These are phyloP conservation scores for Chlorociboria aeruginascens DNA, from an alignment of 495 filamentous ascomycete species.

Conservation along the genomic window DNA sequence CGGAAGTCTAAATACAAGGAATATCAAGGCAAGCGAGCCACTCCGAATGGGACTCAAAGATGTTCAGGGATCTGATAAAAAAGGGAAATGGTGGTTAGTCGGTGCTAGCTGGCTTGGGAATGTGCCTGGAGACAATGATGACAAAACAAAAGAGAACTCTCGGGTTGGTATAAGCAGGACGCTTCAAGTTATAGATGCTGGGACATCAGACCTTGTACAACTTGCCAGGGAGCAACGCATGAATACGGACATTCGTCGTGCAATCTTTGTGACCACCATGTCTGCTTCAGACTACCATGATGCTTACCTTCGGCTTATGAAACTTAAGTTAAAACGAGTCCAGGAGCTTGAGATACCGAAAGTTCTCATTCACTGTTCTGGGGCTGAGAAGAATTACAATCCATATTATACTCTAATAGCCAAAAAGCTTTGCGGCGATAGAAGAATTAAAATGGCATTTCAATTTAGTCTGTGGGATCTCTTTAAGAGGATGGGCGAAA, in stretches of 20 bases:
- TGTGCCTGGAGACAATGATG: conserved; percentile 13
- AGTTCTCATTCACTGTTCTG: conserved; percentile 77
- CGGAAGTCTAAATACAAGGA: conserved; percentile 57
- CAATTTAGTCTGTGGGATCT: conserved; percentile 77
- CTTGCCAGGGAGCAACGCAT: conserved; percentile 78
- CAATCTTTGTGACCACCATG: conserved; percentile 85
- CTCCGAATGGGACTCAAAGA: conserved; percentile 70
- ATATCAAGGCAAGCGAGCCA: conserved; percentile 64
- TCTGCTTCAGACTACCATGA: conserved; percentile 80
- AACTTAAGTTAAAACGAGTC: conserved; percentile 71
- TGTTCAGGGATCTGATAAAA: conserved; percentile 67
- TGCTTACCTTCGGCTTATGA: conserved; percentile 63
- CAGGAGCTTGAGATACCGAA: conserved; percentile 81
- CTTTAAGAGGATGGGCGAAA: conserved; percentile 77
- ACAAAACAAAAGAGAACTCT: conserved; percentile 17
- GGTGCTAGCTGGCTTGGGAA: conserved; percentile 74
- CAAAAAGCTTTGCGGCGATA: conserved; percentile 56
- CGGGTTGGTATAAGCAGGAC: conserved; percentile 8
- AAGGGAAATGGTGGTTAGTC: conserved; percentile 97
- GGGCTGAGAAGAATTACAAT: conserved; percentile 75
- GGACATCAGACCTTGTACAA: conserved; percentile 47
- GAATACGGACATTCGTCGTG: conserved; percentile 87
- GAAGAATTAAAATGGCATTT: conserved; percentile 67
- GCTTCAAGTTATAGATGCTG: conserved; percentile 28
- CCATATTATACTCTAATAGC: conserved; percentile 87